Percentiles rank a stretch among this genome's conserved stretches.
Evolutionary conservation across 2,329 filamentous ascomycete species (phyloP).

Genomic region (Atkinsonella texensis): DNA sequence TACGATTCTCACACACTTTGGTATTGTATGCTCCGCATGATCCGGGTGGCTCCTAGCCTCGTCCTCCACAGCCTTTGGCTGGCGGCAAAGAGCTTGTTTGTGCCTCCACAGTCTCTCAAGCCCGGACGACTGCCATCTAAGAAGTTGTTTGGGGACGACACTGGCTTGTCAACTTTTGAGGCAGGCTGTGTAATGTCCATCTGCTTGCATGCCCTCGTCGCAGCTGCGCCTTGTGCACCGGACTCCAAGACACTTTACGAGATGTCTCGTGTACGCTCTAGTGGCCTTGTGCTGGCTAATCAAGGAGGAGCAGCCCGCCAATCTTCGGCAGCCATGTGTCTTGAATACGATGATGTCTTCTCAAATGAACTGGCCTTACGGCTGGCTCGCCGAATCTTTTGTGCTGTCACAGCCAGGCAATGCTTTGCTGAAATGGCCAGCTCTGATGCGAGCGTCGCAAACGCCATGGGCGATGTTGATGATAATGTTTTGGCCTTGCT

Average conservation of each 20-base stretch:
- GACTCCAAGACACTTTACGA: slow-evolving; percentile 40
- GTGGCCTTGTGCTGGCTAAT: slow-evolving; percentile 36
- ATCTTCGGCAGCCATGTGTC: slow-evolving; percentile 34
- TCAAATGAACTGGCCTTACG: slow-evolving; percentile 48
- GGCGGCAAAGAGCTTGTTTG: slow-evolving; percentile 44
- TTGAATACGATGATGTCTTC: slow-evolving; percentile 52
- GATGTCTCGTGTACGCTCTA: slow-evolving; percentile 47
- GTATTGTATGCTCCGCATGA: slow-evolving; percentile 51
- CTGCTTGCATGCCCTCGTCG: slow-evolving; percentile 50
- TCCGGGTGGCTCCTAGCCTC: slow-evolving; percentile 41
- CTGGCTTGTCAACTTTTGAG: slow-evolving; percentile 29
- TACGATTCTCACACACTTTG: slow-evolving; percentile 50
- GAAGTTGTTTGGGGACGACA: slow-evolving; percentile 4
- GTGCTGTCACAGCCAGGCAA: slow-evolving; percentile 41
- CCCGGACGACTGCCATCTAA: slow-evolving; percentile 21
- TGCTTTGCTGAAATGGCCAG: slow-evolving; percentile 34
- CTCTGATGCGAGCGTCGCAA: slow-evolving; percentile 23
- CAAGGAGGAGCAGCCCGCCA: slow-evolving; percentile 34
- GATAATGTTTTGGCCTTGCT: slow-evolving; percentile 35
- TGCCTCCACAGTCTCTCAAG: slow-evolving; percentile 35
- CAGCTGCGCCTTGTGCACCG: slow-evolving; percentile 38
- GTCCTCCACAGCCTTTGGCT: slow-evolving; percentile 56
- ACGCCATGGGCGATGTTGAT: slow-evolving; percentile 20
- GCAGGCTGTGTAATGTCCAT: slow-evolving; percentile 44
- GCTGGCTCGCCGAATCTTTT: slow-evolving; percentile 45